Conservation (phyloP, 345 rosid genomes). For the Brassica cretica region DNA sequence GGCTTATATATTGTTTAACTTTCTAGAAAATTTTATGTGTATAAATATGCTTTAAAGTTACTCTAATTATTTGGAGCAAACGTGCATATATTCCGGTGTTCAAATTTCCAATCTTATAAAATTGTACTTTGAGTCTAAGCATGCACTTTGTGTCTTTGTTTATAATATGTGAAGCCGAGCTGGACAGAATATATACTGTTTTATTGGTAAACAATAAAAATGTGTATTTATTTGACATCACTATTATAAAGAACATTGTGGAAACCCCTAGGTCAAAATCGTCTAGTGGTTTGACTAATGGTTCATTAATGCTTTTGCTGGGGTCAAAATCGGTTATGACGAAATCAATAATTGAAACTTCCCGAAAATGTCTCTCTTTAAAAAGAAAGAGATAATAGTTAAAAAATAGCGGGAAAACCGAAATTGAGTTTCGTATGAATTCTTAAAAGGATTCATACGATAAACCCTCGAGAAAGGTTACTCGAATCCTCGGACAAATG, state of each 20-base stretch:
- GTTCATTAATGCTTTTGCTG: too few species aligned
- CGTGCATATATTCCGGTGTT: constrained; percentile 44
- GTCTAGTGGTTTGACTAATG: too few species aligned
- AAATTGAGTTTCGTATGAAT: too few species aligned
- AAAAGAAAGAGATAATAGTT: too few species aligned
- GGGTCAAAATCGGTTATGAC: too few species aligned
- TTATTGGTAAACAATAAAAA: background rate
- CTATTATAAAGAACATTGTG: background rate
- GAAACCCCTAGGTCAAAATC: too few species aligned
- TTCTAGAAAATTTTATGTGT: constrained; percentile 29
- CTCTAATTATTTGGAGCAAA: constrained; percentile 60
- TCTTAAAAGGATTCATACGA: too few species aligned
- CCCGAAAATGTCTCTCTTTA: too few species aligned
- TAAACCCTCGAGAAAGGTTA: too few species aligned
- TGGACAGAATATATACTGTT: constrained; percentile 15
- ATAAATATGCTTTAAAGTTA: constrained; percentile 62
- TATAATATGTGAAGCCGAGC: constrained; percentile 10
- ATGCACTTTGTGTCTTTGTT: constrained; percentile 35
- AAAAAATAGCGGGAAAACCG: too few species aligned
- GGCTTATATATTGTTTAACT: constrained; percentile 36
- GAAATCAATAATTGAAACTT: too few species aligned
- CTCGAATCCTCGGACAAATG: too few species aligned
- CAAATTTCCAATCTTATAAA: background rate
- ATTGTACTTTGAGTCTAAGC: constrained; percentile 38
- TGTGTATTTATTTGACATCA: constrained; percentile 8